Conservation (phyloP, 169 alveolate species). For the Theileria parva region DNA sequence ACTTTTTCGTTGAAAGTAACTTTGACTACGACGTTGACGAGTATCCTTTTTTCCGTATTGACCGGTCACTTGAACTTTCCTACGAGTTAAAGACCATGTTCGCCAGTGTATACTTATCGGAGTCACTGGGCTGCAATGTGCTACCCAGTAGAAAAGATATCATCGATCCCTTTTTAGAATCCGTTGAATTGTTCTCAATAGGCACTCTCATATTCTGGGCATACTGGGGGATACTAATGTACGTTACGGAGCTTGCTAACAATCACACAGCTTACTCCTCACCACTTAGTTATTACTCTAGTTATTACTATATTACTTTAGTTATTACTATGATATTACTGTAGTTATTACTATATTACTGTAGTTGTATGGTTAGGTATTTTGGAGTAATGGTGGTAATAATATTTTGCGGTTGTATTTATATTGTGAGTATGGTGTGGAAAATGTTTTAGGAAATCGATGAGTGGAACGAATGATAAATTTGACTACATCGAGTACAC, state of each 20-base stretch:
- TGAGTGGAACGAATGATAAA: constrained; percentile 41
- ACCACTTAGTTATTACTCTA: too few relatives aligned
- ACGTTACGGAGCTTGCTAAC: constrained; percentile 1
- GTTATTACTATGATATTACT: too few relatives aligned
- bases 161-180: constrained; percentile 58
- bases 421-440: too few relatives aligned
- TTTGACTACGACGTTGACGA: constrained; percentile 67
- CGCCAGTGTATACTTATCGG: constrained; percentile 71
- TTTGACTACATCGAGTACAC: constrained; percentile 21
- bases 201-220: constrained; percentile 77
- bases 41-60: constrained; percentile 68
- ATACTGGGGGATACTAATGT: constrained; percentile 69
- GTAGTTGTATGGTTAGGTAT: constrained; percentile 39
- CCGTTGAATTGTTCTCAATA: constrained; percentile 71
- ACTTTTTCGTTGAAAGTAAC: constrained; percentile 71
- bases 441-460: not conserved
- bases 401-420: too few relatives aligned
- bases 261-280: too few relatives aligned
- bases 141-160: constrained; percentile 40
- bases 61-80: constrained; percentile 66
- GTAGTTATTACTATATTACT: too few relatives aligned
- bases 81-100: constrained; percentile 70
- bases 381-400: too few relatives aligned
- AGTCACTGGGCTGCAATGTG: constrained; percentile 46
- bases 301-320: too few relatives aligned